Base-by-base conservation (phyloP, 2,329 filamentous ascomycete species). In the Phyllosticta capitalensis region DNA sequence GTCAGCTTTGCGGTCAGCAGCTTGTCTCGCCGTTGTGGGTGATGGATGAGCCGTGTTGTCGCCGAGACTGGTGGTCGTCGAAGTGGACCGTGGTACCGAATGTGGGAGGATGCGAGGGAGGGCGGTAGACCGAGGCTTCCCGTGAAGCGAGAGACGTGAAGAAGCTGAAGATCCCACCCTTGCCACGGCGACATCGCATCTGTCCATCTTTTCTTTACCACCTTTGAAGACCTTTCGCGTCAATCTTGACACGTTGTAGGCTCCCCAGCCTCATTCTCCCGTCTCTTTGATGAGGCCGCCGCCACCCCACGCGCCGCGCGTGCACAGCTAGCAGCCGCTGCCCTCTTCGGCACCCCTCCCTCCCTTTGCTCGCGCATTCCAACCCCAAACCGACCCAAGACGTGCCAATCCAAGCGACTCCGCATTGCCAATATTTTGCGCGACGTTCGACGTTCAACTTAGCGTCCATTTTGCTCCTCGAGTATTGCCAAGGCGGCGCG, bases 391-490 rank as follows among this genome's bases (percentile, higher is more conserved):
- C 38, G 38, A 38, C 38, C 17, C 38, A 45, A 45, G 38, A 45
- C 38, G 12, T 45, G 38, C 38, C 38, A 45, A 45, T 45, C 14
- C 38, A 45, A 49, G 56, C 52, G 17, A 54, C 50, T 17, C 24
- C 45, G 53, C 50, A 58, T 58, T 58, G 56, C 56, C 56, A 58
- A 58, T 58, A 58, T 54, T 58, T 45, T 45, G 22, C 50, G 22
- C 56, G 24, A 58, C 56, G 56, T 58, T 58, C 33, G 56, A 58
- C 56, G n/a, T 24, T 54, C 22, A 52, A 58, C 56, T 58, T 58
- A 58, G 56, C 56, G 56, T 51, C 56, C 5, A 49, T 49, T n/a
- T 19, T 45, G 17, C 14, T 45, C 38, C 30, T 22, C 51, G 30
- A 58, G 30, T 58, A 58, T 58, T 58, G 56, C 56, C 56, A 58